phyloP scores from a whole-genome alignment of 2,329 filamentous ascomycete genomes.

The Aphanocladium album region DNA sequence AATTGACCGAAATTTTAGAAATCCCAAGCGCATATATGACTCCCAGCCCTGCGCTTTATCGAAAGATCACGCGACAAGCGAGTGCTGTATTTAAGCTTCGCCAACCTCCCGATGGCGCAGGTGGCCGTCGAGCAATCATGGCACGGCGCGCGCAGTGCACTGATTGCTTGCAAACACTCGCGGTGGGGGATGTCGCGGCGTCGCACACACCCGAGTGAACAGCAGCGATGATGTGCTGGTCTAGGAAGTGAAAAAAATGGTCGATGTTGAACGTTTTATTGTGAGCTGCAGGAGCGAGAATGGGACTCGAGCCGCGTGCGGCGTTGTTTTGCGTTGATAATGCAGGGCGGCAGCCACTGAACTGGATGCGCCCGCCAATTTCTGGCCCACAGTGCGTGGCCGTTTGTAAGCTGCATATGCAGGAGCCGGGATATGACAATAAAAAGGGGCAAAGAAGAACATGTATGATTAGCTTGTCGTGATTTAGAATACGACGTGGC shows the following conservation, averaged over 20 bases:
- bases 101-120: constrained; percentile 1
- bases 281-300: background rate
- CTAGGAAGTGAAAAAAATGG: too few species aligned
- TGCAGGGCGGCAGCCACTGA: background rate
- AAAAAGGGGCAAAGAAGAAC: too few species aligned
- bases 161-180: background rate
- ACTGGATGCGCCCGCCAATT: background rate
- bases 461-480: too few species aligned
- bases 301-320: background rate
- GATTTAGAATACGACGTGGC: too few species aligned
- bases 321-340: background rate
- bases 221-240: too few species aligned
- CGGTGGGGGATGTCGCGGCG: background rate
- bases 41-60: background rate
- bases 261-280: too few species aligned
- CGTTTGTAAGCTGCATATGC: constrained; percentile 5
- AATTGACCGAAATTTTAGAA: background rate
- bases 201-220: background rate
- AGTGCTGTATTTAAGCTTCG: background rate
- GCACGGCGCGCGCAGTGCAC: background rate
- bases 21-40: background rate
- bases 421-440: background rate
- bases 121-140: constrained; percentile 1
- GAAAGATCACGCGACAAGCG: background rate
- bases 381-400: background rate